Evolutionary conservation across 257 asterid species (phyloP).

Genomic region (Plantago major): DNA sequence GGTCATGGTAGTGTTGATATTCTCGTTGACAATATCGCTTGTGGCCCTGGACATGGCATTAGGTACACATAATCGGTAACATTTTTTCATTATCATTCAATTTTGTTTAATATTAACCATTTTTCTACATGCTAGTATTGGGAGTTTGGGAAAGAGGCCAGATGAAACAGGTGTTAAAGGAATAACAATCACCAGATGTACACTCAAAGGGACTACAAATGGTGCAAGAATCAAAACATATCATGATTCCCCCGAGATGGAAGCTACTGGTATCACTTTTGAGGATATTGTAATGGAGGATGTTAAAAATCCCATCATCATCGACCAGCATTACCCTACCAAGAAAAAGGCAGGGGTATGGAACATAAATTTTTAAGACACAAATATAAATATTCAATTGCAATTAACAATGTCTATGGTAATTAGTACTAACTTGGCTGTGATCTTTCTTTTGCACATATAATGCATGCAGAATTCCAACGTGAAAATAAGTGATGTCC

Average conservation of each 20-base stretch:
- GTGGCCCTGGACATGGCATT: slow-evolving; percentile 71
- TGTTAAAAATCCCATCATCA: slow-evolving; percentile 64
- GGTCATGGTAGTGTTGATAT: slow-evolving; percentile 42
- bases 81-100: neutral
- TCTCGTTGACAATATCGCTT: slow-evolving; percentile 22
- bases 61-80: slow-evolving; percentile 20
- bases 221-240: slow-evolving; percentile 77
- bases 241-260: slow-evolving; percentile 36
- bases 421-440: too few relatives aligned
- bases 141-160: slow-evolving; percentile 65
- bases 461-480: slow-evolving; percentile 44
- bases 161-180: slow-evolving; percentile 36
- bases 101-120: neutral
- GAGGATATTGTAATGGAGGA: slow-evolving; percentile 39
- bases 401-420: too few relatives aligned
- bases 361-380: neutral
- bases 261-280: slow-evolving; percentile 32
- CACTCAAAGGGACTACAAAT: slow-evolving; percentile 51
- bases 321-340: slow-evolving; percentile 67
- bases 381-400: too few relatives aligned
- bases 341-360: slow-evolving; percentile 26
- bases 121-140: slow-evolving; percentile 35
- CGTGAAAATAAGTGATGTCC: slow-evolving; percentile 47
- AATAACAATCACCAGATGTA: slow-evolving; percentile 43
- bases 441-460: too few relatives aligned